A percentile compares a stretch with the other conserved stretches of the same genome.
Evolutionary conservation across 345 rosid species (phyloP).

Genomic region (Syzygium oleosum): DNA sequence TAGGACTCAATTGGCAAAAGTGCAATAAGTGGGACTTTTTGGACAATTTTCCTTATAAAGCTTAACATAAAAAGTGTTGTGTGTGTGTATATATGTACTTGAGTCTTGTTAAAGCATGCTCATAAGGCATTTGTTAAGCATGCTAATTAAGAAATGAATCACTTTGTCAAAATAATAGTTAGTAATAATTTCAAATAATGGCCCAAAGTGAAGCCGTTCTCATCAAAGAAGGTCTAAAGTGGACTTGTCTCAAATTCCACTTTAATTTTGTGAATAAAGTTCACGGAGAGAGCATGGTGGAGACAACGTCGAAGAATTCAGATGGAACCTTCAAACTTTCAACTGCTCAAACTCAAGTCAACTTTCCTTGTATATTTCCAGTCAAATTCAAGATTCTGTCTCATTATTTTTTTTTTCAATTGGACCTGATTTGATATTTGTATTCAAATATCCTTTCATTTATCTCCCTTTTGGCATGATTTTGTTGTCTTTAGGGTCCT

Average conservation of each 20-base stretch:
- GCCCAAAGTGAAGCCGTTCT: not conserved
- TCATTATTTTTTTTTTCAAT: not conserved
- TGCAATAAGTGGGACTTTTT: too few species aligned
- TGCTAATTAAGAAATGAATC: not conserved
- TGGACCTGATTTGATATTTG: not conserved
- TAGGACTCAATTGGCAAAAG: too few species aligned
- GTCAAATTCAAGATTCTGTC: not conserved
- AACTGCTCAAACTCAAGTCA: not conserved
- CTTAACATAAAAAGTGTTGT: not conserved
- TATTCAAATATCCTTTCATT: not conserved
- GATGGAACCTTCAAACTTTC: not conserved
- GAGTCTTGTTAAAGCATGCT: not conserved
- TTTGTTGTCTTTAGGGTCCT: not conserved
- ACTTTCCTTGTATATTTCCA: not conserved
- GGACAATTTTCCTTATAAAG: too few species aligned
- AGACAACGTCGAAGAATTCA: not conserved
- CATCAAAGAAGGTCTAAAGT: not conserved
- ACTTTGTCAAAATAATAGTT: not conserved
- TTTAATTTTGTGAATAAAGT: not conserved
- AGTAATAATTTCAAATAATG: not conserved
- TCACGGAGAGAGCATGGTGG: not conserved
- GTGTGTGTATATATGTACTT: not conserved
- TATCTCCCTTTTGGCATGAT: not conserved
- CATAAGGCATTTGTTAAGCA: not conserved
- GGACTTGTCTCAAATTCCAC: not conserved